Percentiles rank a stretch among this genome's conserved stretches.
Evolutionary conservation across 2,329 filamentous ascomycete species (phyloP).

Genomic region (Aspergillus unguis): DNA sequence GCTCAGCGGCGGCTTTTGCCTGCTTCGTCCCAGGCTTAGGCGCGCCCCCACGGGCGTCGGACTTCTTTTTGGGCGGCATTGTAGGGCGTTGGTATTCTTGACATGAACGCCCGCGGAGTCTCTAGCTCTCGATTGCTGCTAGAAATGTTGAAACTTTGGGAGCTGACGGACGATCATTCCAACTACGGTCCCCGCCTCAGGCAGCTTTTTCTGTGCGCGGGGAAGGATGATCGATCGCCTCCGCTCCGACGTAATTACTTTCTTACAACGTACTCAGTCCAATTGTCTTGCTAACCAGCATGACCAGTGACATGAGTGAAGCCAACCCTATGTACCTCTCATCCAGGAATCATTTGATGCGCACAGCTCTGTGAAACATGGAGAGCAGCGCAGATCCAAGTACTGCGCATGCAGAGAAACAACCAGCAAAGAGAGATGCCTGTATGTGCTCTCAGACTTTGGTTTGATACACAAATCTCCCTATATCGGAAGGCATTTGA

Average conservation of each 20-base stretch:
- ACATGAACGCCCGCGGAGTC: constrained; percentile 25
- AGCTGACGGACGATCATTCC: neutral
- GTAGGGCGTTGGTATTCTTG: neutral
- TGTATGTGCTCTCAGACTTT: constrained; percentile 23
- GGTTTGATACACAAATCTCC: neutral
- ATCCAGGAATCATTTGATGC: too few species aligned
- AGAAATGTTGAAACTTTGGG: neutral
- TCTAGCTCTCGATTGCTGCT: neutral
- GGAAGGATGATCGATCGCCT: neutral
- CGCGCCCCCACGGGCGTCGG: constrained; percentile 33
- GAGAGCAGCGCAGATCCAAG: constrained; percentile 10
- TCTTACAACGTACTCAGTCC: neutral
- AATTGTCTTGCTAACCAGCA: neutral
- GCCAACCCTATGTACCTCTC: neutral
- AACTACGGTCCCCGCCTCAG: constrained; percentile 6
- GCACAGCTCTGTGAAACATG: neutral
- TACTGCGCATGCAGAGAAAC: constrained; percentile 8
- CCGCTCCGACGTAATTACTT: neutral
- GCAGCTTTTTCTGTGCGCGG: constrained; percentile 7
- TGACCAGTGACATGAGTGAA: neutral
- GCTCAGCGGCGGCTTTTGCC: constrained; percentile 39
- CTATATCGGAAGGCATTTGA: neutral
- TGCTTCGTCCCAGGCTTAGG: constrained; percentile 41
- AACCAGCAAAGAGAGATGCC: constrained; percentile 35
- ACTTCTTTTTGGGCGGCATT: constrained; percentile 44